These are phyloP conservation scores for Mortierella sp. DNA, from an alignment of 371 early-diverging fungal species.

Conservation along the genomic window DNA sequence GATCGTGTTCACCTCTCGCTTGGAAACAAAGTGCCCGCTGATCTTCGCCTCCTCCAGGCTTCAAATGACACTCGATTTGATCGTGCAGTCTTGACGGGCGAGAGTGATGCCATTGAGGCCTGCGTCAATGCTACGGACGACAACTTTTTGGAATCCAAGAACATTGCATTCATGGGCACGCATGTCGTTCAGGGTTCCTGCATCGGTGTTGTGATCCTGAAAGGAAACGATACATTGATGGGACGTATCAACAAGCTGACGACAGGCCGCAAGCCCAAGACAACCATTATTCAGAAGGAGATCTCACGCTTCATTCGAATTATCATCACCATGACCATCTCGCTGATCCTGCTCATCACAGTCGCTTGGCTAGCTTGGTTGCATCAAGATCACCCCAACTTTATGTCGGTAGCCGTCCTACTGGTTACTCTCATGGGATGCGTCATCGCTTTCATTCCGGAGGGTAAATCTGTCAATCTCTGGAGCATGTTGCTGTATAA, in stretches of 20 bases:
- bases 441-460: conserved; percentile 74
- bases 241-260: conserved; percentile 76
- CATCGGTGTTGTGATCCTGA: conserved; percentile 69
- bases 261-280: conserved; percentile 51
- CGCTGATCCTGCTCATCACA: conserved; percentile 59
- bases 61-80: conserved; percentile 74
- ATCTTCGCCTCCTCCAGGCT: conserved; percentile 65
- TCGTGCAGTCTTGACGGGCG: conserved; percentile 76
- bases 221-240: conserved; percentile 74
- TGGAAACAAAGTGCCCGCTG: conserved; percentile 80
- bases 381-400: conserved; percentile 59
- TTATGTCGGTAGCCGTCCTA: conserved; percentile 63
- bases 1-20: conserved; percentile 71
- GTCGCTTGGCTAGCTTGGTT: conserved; percentile 65
- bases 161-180: conserved; percentile 77
- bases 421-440: conserved; percentile 80
- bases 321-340: conserved; percentile 68
- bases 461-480: conserved; percentile 54
- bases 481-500: background rate
- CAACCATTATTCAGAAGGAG: conserved; percentile 74
- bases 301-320: conserved; percentile 74
- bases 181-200: conserved; percentile 71
- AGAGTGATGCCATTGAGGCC: conserved; percentile 69
- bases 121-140: conserved; percentile 65
- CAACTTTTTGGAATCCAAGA: conserved; percentile 69